A percentile compares a stretch with the other conserved stretches of the same genome.
Evolutionary conservation across 495 filamentous ascomycete species (phyloP).

Genomic region (Lophiotrema nucula): DNA sequence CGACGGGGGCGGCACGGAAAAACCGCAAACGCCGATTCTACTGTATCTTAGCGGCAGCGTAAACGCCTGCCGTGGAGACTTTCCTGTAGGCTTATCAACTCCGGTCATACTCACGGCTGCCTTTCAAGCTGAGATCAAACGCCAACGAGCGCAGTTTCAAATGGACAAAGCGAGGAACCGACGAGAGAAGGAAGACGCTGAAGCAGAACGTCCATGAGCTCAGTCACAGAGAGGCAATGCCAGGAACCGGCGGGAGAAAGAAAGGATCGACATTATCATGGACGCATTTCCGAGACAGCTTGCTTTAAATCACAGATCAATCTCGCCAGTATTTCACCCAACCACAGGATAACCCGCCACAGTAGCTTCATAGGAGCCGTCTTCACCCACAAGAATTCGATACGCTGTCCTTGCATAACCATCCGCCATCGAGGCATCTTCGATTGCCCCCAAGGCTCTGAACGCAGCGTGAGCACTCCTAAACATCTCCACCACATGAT

Average conservation of each 20-base stretch:
- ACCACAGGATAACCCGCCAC: constrained; percentile 1
- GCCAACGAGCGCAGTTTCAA: neutral
- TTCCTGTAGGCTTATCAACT: neutral
- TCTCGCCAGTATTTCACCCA: neutral
- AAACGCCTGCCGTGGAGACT: too few relatives aligned
- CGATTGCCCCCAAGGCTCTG: neutral
- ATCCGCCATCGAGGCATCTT: neutral
- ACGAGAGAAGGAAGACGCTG: constrained; percentile 1
- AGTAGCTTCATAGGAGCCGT: constrained; percentile 1
- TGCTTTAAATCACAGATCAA: constrained; percentile 3
- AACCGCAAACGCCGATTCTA: too few relatives aligned
- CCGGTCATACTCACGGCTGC: neutral
- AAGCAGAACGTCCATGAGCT: neutral
- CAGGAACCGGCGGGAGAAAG: neutral
- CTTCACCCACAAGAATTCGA: constrained; percentile 1
- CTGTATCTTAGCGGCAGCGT: too few relatives aligned
- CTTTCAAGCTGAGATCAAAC: neutral
- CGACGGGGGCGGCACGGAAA: too few relatives aligned
- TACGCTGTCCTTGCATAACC: constrained; percentile 14
- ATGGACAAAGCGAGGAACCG: neutral
- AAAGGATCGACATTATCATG: neutral
- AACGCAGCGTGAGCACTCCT: constrained; percentile 5
- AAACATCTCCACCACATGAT: constrained; percentile 9
- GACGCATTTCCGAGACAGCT: neutral
- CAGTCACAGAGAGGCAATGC: constrained; percentile 1